Conservation (phyloP, 2,329 filamentous ascomycete genomes). For the Nemania diffusa region DNA sequence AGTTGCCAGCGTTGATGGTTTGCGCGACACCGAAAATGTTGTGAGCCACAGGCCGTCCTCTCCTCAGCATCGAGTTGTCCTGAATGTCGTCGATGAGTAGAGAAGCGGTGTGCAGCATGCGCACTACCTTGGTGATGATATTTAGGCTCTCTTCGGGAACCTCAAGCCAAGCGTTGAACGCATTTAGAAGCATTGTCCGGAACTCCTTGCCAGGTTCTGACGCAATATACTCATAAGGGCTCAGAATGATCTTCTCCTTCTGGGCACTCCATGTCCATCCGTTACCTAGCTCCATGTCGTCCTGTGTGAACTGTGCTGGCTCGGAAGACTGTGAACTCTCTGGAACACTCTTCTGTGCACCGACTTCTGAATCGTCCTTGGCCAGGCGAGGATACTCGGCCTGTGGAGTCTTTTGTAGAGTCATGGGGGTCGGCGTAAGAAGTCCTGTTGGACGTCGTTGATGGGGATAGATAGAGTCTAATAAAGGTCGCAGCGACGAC, state of each 20-base stretch:
- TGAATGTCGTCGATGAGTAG: conserved; percentile 89
- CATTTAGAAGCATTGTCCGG: conserved; percentile 78
- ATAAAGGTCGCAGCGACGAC: conserved; percentile 31
- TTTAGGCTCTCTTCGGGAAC: conserved; percentile 76
- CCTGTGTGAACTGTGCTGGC: conserved; percentile 61
- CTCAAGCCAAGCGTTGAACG: conserved; percentile 83
- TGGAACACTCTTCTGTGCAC: conserved; percentile 12
- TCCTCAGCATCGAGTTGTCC: conserved; percentile 79
- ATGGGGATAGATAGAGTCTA: conserved; percentile 35
- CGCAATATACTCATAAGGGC: conserved; percentile 83
- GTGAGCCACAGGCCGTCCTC: conserved; percentile 85
- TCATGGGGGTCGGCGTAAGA: conserved; percentile 32
- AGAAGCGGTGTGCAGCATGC: conserved; percentile 87
- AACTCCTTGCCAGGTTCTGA: conserved; percentile 87
- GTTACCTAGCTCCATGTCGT: conserved; percentile 63
- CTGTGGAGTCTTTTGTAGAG: conserved; percentile 21
- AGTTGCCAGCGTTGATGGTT: conserved; percentile 91
- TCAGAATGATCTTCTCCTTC: conserved; percentile 82
- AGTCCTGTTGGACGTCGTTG: conserved; percentile 34
- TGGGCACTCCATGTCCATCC: conserved; percentile 72
- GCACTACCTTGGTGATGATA: conserved; percentile 81
- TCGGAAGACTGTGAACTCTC: conserved; percentile 46
- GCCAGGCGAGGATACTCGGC: conserved; percentile 7
- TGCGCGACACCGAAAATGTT: conserved; percentile 86
- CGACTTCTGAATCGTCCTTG: conserved; percentile 11